Evolutionary conservation across 2,329 filamentous ascomycete genomes (phyloP), one percentile per base, ranked within the genome.

Genomic region (Colletotrichum euphorbiae): DNA sequence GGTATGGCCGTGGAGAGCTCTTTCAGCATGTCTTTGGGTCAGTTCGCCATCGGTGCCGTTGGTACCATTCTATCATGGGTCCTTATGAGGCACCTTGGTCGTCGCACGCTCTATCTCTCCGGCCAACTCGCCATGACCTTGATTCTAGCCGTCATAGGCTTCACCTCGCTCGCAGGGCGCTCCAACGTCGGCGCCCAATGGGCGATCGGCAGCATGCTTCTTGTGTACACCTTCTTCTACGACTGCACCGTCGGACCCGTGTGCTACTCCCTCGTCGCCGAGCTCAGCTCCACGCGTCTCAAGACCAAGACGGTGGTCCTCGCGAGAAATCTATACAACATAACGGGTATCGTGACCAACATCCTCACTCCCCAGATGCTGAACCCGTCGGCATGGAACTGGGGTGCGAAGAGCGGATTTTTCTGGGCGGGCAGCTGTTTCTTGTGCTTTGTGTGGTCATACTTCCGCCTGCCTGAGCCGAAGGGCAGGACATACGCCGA

Each of bases 401-500:
- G 81, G 80, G 82, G 75, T 71, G 85, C 83, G 73, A 83, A 77
- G 78, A 80, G 75, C 58, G 86, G 78, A 2, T 80, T 83, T 71
- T 80, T 84, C 74, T 84, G 81, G 79, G 79, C 78, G 8, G 79
- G 73, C 40, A 79, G 83, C 11, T 84, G 84, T 70, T 70, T 83
- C 3, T 13, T 81, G 3, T 84, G 83, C 38, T 75, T 82, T 2
- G 56, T 80, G 1, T 89, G 87, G 80, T 83, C 84, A 0, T 85
- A 79, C 67, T 85, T 84, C 72, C 83, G 82, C 17, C 77, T 87
- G 5, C 85, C 85, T 4, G 87, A 89, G 77, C 85, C 86, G 15
- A 83, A 81, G 64, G 85, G 81, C 6, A 80, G 84, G 42, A 85
- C 84, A 0, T 84, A 85, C 58, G 84, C 82, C 42, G 87, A 89